Evolutionary conservation across 257 asterid genomes (phyloP).

Genomic region (Solanum microdontum): DNA sequence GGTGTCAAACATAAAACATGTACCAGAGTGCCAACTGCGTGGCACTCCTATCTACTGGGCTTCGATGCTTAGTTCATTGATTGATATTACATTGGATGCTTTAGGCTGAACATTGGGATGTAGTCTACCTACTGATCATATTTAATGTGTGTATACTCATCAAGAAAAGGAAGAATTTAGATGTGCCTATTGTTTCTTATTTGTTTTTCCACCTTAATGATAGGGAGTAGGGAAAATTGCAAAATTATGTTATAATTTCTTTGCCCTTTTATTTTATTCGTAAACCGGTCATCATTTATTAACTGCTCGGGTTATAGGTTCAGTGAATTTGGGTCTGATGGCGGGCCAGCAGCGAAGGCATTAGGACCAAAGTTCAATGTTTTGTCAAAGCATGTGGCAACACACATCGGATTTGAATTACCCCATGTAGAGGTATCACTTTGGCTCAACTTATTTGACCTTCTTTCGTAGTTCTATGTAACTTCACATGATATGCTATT

Average conservation of each 20-base stretch:
- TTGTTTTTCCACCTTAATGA: neutral
- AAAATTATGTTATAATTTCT: neutral
- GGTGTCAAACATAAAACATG: neutral
- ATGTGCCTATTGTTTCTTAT: neutral
- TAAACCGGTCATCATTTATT: neutral
- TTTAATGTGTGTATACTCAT: neutral
- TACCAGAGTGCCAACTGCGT: neutral
- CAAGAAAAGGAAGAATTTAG: neutral
- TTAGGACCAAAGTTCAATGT: constrained; percentile 55
- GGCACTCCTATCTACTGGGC: neutral
- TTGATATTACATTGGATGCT: neutral
- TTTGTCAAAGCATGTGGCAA: constrained; percentile 50
- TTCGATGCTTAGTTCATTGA: neutral
- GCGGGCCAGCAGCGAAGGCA: constrained; percentile 75
- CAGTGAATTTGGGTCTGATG: constrained; percentile 72
- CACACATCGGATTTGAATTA: constrained; percentile 48
- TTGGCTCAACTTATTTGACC: neutral
- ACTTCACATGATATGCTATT: neutral
- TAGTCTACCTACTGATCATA: neutral
- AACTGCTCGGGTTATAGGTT: constrained; percentile 31
- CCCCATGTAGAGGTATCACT: constrained; percentile 70
- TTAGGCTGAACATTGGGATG: neutral
- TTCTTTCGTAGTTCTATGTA: neutral
- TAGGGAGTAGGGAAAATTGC: neutral
- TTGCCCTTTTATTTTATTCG: neutral